Evolutionary conservation across 768 basidiomycete genomes (phyloP).

Genomic region (Trametes villosa): DNA sequence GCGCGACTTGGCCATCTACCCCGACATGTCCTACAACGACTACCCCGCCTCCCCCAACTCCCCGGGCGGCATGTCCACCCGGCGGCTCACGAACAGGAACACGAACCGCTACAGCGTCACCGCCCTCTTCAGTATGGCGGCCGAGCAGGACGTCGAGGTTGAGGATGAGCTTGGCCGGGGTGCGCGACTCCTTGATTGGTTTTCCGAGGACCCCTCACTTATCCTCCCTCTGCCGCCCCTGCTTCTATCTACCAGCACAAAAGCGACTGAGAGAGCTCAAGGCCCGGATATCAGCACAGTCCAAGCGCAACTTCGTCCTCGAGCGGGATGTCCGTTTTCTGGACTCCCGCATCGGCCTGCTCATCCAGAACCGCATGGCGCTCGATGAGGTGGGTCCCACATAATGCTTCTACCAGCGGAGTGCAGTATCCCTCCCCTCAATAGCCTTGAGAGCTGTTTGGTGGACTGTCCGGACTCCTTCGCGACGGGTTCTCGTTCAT

Average conservation of each 20-base stretch:
- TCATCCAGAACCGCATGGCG: slow-evolving; percentile 99
- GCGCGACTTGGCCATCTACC: slow-evolving; percentile 14
- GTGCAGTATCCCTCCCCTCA: too few relatives aligned
- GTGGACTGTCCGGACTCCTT: too few relatives aligned
- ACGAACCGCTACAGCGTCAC: slow-evolving; percentile 97
- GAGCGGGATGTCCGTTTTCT: slow-evolving; percentile 98
- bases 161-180: slow-evolving; percentile 96
- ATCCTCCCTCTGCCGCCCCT: slow-evolving; percentile 11
- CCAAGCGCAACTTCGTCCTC: slow-evolving; percentile 99
- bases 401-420: not conserved
- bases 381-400: slow-evolving; percentile 72
- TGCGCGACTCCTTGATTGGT: slow-evolving; percentile 43
- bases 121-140: slow-evolving; percentile 95
- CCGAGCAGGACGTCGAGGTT: slow-evolving; percentile 97
- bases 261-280: slow-evolving; percentile 96
- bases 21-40: slow-evolving; percentile 35
- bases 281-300: slow-evolving; percentile 95
- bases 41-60: slow-evolving; percentile 43
- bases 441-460: too few relatives aligned
- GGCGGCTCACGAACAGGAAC: slow-evolving; percentile 87
- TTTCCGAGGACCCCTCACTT: not conserved
- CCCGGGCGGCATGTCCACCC: slow-evolving; percentile 66
- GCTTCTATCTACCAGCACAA: too few relatives aligned
- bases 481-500: too few relatives aligned
- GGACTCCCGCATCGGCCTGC: slow-evolving; percentile 93